Evolutionary conservation across 805 yeast genomes (phyloP).

Genomic region (Kurtzmaniella fragi): DNA sequence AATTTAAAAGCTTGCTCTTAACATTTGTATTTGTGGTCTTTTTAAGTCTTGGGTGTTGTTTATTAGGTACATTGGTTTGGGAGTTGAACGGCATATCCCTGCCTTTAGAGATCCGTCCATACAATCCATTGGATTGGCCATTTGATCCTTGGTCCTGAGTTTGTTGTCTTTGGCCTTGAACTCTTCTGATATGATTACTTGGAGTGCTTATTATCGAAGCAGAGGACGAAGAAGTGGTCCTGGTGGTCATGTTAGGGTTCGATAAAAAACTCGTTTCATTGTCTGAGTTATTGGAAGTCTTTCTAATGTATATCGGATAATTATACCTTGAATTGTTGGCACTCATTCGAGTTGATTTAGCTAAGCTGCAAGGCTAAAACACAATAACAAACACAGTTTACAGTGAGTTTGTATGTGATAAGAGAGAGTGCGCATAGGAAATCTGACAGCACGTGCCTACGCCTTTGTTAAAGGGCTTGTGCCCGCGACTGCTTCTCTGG

Average conservation of each 20-base stretch:
- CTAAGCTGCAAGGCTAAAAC: background rate
- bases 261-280: conserved; percentile 1
- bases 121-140: conserved; percentile 7
- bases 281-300: background rate
- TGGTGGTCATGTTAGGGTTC: conserved; percentile 12
- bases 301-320: background rate
- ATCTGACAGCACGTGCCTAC: too few relatives aligned
- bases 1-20: conserved; percentile 32
- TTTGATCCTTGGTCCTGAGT: conserved; percentile 2
- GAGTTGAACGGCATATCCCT: background rate
- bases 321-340: background rate
- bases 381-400: too few relatives aligned
- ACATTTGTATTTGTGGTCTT: conserved; percentile 10
- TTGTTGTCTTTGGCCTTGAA: conserved; percentile 20
- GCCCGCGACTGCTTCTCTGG: too few relatives aligned
- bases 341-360: background rate
- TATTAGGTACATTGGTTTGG: background rate
- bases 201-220: conserved; percentile 36
- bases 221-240: conserved; percentile 33
- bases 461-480: too few relatives aligned
- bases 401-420: too few relatives aligned
- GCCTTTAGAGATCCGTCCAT: conserved; percentile 1
- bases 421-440: too few relatives aligned
- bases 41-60: conserved; percentile 5
- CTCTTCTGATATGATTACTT: conserved; percentile 33